Evolutionary conservation across 2,329 filamentous ascomycete genomes (phyloP).

Genomic region (Claviceps quebecensis): DNA sequence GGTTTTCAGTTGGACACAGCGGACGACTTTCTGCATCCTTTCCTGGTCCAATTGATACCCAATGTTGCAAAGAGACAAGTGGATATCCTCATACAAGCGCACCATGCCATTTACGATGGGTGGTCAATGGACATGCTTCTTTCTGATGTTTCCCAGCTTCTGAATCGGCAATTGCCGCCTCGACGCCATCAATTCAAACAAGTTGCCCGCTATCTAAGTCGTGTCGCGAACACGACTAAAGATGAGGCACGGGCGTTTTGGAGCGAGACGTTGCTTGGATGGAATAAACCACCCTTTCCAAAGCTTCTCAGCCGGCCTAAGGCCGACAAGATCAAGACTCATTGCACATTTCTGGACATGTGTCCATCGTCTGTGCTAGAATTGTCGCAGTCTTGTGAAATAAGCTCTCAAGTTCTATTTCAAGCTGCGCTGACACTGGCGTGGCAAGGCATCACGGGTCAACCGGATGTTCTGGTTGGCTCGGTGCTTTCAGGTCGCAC

Average conservation of each 20-base stretch:
- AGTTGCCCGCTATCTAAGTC: conserved; percentile 37
- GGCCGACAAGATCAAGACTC: conserved; percentile 6
- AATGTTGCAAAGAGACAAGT: conserved; percentile 9
- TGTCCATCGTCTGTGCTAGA: conserved; percentile 13
- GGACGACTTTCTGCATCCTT: conserved; percentile 37
- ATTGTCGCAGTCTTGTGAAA: conserved; percentile 25
- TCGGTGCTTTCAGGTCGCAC: conserved; percentile 73
- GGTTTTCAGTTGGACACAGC: conserved; percentile 25
- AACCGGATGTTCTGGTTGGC: conserved; percentile 56
- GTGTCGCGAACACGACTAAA: conserved; percentile 12
- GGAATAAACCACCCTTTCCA: conserved; percentile 41
- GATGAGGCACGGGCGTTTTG: conserved; percentile 49
- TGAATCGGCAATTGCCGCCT: conserved; percentile 24
- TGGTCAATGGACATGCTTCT: conserved; percentile 74
- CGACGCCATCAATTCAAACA: conserved; percentile 44
- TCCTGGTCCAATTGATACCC: conserved; percentile 42
- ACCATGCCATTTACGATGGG: conserved; percentile 84
- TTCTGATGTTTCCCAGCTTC: conserved; percentile 41
- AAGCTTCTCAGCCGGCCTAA: conserved; percentile 21
- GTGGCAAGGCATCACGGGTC: conserved; percentile 49
- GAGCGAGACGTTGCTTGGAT: conserved; percentile 48
- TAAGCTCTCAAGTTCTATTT: conserved; percentile 58
- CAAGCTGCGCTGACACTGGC: conserved; percentile 58
- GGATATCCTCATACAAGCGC: conserved; percentile 42
- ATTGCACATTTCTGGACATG: conserved; percentile 7